Conservation (phyloP, 139 green algal genomes). For the Chlamydomonas applanata region DNA sequence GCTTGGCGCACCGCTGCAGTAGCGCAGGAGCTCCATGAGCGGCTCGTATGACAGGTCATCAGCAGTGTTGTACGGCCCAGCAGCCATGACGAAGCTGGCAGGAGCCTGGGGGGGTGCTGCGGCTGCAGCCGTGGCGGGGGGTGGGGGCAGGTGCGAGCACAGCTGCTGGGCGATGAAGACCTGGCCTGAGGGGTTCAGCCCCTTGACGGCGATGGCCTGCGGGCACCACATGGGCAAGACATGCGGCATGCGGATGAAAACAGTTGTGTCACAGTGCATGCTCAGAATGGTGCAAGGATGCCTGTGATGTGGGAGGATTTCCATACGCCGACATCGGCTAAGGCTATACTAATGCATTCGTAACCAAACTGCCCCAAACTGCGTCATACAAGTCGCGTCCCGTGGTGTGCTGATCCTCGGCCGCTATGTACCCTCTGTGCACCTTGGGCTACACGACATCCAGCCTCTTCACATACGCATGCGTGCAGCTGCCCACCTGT, state of each 20-base stretch:
- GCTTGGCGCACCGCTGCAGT: slow-evolving; percentile 34
- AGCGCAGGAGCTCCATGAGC: slow-evolving; percentile 72
- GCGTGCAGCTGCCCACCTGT: slow-evolving; percentile 33
- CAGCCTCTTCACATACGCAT: neutral
- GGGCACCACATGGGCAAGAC: neutral
- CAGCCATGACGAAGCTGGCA: slow-evolving; percentile 51
- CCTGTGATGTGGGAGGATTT: too few relatives aligned
- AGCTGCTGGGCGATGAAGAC: slow-evolving; percentile 69
- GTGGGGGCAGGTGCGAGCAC: slow-evolving; percentile 48
- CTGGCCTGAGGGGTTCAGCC: slow-evolving; percentile 74
- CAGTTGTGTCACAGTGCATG: too few relatives aligned
- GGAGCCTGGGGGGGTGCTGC: neutral
- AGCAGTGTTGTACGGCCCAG: slow-evolving; percentile 67
- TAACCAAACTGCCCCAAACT: too few relatives aligned
- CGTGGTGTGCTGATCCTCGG: too few relatives aligned
- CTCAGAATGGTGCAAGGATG: too few relatives aligned
- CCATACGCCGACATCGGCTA: too few relatives aligned
- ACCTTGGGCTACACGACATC: neutral
- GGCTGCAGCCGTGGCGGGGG: neutral
- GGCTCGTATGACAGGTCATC: slow-evolving; percentile 70
- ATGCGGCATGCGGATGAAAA: too few relatives aligned
- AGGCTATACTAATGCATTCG: too few relatives aligned
- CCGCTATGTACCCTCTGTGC: too few relatives aligned
- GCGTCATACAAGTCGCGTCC: too few relatives aligned
- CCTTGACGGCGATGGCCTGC: slow-evolving; percentile 65